Evolutionary conservation across 2,329 filamentous ascomycete genomes (phyloP).

Genomic region (Nectriaceae sp.): DNA sequence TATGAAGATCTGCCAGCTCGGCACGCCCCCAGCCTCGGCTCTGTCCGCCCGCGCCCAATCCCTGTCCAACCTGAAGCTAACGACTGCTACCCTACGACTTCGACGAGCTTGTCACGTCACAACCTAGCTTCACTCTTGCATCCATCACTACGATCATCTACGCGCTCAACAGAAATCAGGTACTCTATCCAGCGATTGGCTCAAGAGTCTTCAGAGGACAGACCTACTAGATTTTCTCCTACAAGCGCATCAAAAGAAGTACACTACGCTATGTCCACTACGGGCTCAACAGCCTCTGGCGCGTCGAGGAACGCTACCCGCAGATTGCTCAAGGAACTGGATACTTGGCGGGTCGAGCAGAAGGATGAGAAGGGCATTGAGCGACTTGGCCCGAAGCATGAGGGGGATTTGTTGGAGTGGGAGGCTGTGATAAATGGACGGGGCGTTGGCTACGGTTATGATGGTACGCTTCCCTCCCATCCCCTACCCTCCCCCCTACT

Average conservation of each 20-base stretch:
- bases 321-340: constrained; percentile 60
- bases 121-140: not conserved
- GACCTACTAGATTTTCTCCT: no score
- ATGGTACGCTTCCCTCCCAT: constrained; percentile 42
- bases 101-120: not conserved
- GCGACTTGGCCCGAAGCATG: constrained; percentile 56
- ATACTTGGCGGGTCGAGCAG: constrained; percentile 52
- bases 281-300: constrained; percentile 19
- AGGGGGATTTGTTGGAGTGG: constrained; percentile 59
- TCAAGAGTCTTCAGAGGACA: no score
- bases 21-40: constrained; percentile 26
- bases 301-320: constrained; percentile 50
- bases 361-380: constrained; percentile 56
- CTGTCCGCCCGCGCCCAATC: constrained; percentile 16
- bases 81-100: not conserved
- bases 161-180: no score
- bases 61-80: constrained; percentile 19
- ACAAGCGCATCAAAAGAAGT: no score
- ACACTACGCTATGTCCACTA: constrained; percentile 12
- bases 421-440: constrained; percentile 62
- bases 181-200: no score
- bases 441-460: constrained; percentile 57
- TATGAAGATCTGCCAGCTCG: constrained; percentile 1
- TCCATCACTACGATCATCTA: not conserved
- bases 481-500: not conserved